Evolutionary conservation across 2,329 filamentous ascomycete species (phyloP).

Genomic region (Aspergillus floridensis): DNA sequence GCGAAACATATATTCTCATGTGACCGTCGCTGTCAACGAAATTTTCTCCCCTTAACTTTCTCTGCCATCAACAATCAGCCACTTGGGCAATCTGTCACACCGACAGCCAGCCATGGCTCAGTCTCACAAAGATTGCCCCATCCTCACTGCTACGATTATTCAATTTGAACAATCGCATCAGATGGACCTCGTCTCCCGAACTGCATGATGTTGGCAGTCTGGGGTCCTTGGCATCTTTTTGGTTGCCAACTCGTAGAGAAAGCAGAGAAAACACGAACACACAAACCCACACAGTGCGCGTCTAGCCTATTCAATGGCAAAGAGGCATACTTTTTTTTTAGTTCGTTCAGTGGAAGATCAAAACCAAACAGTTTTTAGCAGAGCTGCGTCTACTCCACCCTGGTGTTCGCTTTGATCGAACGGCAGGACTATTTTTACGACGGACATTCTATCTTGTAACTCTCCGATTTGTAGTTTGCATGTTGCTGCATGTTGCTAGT

Average conservation of each 20-base stretch:
- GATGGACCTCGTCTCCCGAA: background rate
- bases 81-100: background rate
- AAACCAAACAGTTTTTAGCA: constrained; percentile 51
- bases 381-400: constrained; percentile 51
- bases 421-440: constrained; percentile 48
- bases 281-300: constrained; percentile 37
- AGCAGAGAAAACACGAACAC: background rate
- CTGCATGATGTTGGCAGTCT: background rate
- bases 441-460: constrained; percentile 36
- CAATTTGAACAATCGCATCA: background rate
- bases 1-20: background rate
- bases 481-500: background rate
- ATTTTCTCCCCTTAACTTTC: background rate
- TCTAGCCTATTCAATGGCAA: constrained; percentile 36
- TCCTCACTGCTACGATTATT: background rate
- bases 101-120: too few relatives aligned
- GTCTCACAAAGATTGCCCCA: background rate
- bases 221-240: background rate
- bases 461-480: background rate
- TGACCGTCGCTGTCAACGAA: background rate
- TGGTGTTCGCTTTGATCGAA: constrained; percentile 41
- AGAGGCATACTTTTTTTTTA: constrained; percentile 43
- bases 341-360: constrained; percentile 49
- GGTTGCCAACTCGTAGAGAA: background rate
- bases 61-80: background rate